Evolutionary conservation across 768 basidiomycete genomes (phyloP).

Genomic region (Paxillus involutus): DNA sequence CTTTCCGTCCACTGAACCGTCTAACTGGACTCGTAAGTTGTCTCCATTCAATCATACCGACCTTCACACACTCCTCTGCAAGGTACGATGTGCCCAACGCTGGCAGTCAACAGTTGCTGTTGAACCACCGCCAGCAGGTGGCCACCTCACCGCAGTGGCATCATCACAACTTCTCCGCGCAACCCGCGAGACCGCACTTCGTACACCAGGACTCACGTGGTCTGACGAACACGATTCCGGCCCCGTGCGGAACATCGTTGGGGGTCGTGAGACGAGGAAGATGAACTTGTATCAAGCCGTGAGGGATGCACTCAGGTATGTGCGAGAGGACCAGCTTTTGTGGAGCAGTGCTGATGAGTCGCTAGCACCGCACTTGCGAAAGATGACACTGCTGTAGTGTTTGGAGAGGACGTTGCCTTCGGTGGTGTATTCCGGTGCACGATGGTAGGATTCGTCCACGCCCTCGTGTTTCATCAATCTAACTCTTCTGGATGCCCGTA

Average conservation of each 20-base stretch:
- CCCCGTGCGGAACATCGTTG: slow-evolving; percentile 48
- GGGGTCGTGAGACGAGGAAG: slow-evolving; percentile 85
- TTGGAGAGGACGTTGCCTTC: slow-evolving; percentile 90
- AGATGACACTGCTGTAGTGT: slow-evolving; percentile 86
- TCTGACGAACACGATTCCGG: slow-evolving; percentile 52
- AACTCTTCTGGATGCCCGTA: slow-evolving; percentile 1
- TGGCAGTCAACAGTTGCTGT: slow-evolving; percentile 49
- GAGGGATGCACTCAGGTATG: slow-evolving; percentile 83
- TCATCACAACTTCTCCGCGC: slow-evolving; percentile 62
- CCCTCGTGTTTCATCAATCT: background rate
- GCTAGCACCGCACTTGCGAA: slow-evolving; percentile 76
- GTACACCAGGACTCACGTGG: slow-evolving; percentile 75
- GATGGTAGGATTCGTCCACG: slow-evolving; percentile 54
- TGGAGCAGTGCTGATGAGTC: slow-evolving; percentile 7
- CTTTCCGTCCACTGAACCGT: slow-evolving; percentile 19
- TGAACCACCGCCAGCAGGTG: slow-evolving; percentile 76
- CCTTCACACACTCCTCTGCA: background rate
- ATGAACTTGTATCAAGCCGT: slow-evolving; percentile 96
- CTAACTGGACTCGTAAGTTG: slow-evolving; percentile 17
- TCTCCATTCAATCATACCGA: background rate
- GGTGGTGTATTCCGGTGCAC: slow-evolving; percentile 95
- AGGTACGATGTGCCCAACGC: slow-evolving; percentile 28
- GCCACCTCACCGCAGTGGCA: slow-evolving; percentile 71
- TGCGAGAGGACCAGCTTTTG: background rate
- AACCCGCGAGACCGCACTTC: slow-evolving; percentile 69